Percentiles rank a stretch among this genome's conserved stretches.
Evolutionary conservation across 2,329 filamentous ascomycete species (phyloP).

Genomic region (Fusarium sp.): DNA sequence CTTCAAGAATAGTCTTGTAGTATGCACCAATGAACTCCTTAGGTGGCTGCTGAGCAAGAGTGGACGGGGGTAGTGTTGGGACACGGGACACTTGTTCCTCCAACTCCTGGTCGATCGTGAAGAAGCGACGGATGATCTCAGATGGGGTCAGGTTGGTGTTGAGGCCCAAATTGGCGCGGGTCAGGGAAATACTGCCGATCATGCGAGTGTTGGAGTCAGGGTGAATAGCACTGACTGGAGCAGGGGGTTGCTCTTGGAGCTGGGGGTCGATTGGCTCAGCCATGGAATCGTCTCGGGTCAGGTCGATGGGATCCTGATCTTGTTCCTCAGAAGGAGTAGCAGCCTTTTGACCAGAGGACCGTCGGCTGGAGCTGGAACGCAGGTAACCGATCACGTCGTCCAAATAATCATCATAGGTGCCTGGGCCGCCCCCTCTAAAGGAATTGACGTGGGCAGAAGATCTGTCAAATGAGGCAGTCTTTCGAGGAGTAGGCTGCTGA

Average conservation of each 20-base stretch:
- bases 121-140: conserved; percentile 40
- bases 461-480: too few species aligned
- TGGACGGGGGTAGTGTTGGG: conserved; percentile 48
- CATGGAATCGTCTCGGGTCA: neutral
- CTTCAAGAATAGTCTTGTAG: conserved; percentile 33
- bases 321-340: neutral
- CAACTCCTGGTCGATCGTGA: conserved; percentile 43
- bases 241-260: neutral
- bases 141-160: neutral
- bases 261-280: neutral
- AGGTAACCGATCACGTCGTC: too few species aligned
- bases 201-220: neutral
- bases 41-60: conserved; percentile 43
- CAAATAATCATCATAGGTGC: too few species aligned
- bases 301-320: neutral
- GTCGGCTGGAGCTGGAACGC: neutral
- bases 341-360: too few species aligned
- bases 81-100: conserved; percentile 39
- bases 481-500: too few species aligned
- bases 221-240: neutral
- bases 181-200: conserved; percentile 9
- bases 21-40: conserved; percentile 46
- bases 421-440: too few species aligned
- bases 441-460: too few species aligned
- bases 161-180: neutral